Base-by-base conservation (phyloP, 805 yeast genomes). In the Pichia thaimueangensis region DNA sequence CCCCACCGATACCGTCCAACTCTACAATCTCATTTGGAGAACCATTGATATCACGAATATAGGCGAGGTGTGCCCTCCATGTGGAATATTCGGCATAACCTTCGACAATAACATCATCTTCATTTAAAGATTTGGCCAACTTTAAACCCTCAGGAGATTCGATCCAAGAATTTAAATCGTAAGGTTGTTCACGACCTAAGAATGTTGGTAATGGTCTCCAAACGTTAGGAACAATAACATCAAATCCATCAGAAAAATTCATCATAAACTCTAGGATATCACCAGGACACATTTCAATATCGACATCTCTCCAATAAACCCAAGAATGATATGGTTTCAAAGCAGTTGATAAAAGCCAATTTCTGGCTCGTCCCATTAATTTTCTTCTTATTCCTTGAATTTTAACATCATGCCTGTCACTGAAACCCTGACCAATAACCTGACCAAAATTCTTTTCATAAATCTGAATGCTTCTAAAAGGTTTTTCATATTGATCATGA, bases 171-270 rank as follows among this genome's bases (percentile, higher is more conserved):
- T 93, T 93, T 58, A 93, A 74, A 64, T 93, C 98, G 61, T 93
- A 93, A 1, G 97, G 88, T 63, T 93, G 98, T 59, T 86, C 94
- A 50, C 78, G 76, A 16, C 93, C 94, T 48, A 93, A 73, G 64
- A 89, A 93, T 35, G 80, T 82, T 3, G 98, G 98, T 47, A 93
- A 70, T 2, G 97, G 98, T 54, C 98, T 74, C 98, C 98, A 93
- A 27, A 93, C 96, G 57, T 93, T 87, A 23, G 87, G 95, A 30
- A 82, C 80, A 60, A 85, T 70, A 13, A 85, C 83, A 56, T 85
- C 95, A 56, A 71, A 80, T 49, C 75, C 73, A 42, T 63, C 67
- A 21, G 57, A 47, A 48, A 68, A 69, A 48, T 73, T 71, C 91
- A 85, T 84, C 63, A 85, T 67, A 55, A 74, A 80, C 60, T 85